Evolutionary conservation across 345 rosid species (phyloP), one percentile per base, ranked within the genome.

Genomic region (Ceriops tagal): DNA sequence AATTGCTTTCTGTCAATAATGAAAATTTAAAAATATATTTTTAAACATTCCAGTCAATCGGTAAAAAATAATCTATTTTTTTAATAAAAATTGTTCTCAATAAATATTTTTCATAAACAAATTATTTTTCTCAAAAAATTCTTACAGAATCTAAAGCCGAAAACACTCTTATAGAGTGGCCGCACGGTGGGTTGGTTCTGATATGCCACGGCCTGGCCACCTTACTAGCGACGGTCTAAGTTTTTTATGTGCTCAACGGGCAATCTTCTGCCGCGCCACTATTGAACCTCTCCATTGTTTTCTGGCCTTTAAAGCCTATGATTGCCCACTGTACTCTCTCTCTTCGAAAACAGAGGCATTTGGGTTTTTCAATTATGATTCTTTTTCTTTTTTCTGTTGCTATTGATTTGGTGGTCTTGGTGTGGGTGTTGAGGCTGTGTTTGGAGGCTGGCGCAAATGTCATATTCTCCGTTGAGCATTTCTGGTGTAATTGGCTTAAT

Each of bases 231-330:
- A 82, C 87, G 58, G 75, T 89, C 72, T 84, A 97, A 2, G 87
- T 93, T 79, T 87, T 91, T 24, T 24, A 24, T 24, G 58, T 93
- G 97, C 96, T n/a, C 96, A 89, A 70, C 89, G 96, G 99, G 96
- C 96, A 8, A 87, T 92, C 83, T 91, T 89, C 75, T 80, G 80
- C 35, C 82, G 85, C 80, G 89, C 98, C 43, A 89, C 92, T 28
- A 82, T 93, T 73, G 81, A 86, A 61, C 72, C 80, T 77, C 77
- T 88, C 84, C 90, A 89, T 69, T 58, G 69, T 83, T 92, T 89
- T 77, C 66, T 93, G 93, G 88, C 97, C 66, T 86, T 75, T 66
- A 93, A 93, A 58, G 92, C 93, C 68, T 88, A 88, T 78, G 88
- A 86, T 71, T 87, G 84, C 86, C 84, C 89, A 71, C 81, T 86